These are phyloP conservation scores for Pythium guiyangense DNA, from an alignment of 352 stramenopile genomes.

Conservation along the genomic window DNA sequence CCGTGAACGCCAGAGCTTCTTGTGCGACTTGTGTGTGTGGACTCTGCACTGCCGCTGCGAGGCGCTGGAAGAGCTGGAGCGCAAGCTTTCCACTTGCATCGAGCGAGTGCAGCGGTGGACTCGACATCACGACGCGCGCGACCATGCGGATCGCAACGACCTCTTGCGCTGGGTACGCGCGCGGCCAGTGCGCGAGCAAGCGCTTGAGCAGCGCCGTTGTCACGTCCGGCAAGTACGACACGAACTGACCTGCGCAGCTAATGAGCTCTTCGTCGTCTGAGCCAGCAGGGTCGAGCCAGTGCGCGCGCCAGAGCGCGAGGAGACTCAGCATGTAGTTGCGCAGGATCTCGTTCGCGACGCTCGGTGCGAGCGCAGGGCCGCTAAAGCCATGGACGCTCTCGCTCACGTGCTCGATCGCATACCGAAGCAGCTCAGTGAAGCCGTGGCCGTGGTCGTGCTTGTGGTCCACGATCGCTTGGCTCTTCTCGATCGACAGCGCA, in stretches of 20 bases:
- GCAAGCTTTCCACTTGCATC: constrained; percentile 28
- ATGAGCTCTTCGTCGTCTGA: constrained; percentile 85
- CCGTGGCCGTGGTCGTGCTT: constrained; percentile 74
- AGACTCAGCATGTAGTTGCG: constrained; percentile 71
- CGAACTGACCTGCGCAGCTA: constrained; percentile 76
- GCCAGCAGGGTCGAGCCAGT: constrained; percentile 69
- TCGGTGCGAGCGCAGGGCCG: constrained; percentile 3
- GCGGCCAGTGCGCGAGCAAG: constrained; percentile 59
- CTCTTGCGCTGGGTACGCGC: constrained; percentile 57
- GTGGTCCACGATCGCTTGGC: constrained; percentile 44
- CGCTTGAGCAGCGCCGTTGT: constrained; percentile 45
- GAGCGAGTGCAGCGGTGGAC: constrained; percentile 49
- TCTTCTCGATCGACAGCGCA: constrained; percentile 56
- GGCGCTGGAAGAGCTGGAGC: constrained; percentile 45
- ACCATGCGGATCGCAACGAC: constrained; percentile 77
- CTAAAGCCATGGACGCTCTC: constrained; percentile 37
- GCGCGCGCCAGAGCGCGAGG: constrained; percentile 60
- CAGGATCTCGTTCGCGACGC: constrained; percentile 28
- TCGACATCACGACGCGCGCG: constrained; percentile 82
- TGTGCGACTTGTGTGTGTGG: constrained; percentile 68
- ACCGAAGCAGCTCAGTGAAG: constrained; percentile 78
- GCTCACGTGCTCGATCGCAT: constrained; percentile 76
- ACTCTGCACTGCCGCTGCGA: constrained; percentile 57
- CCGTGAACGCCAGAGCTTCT: constrained; percentile 77
- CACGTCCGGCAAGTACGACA: constrained; percentile 73